These are phyloP conservation scores for Vitis hybrid DNA, from an alignment of 177 flowering plant species.

Conservation along the genomic window DNA sequence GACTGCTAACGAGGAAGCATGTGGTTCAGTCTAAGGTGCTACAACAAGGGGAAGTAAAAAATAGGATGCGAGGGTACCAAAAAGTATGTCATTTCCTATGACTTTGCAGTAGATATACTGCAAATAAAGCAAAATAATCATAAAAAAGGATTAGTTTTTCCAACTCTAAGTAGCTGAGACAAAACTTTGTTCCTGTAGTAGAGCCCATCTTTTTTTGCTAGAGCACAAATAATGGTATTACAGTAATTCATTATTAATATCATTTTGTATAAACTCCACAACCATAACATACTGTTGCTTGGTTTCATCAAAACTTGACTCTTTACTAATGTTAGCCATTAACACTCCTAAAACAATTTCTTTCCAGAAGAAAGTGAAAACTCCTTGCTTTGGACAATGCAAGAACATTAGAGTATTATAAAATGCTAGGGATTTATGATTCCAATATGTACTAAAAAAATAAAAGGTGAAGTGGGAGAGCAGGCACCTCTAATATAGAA, in stretches of 20 bases:
- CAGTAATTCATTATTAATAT: not conserved
- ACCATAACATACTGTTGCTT: too few species aligned
- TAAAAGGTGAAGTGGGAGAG: constrained; percentile 9
- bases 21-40: not conserved
- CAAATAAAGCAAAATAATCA: not conserved
- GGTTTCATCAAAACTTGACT: too few species aligned
- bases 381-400: too few species aligned
- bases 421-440: too few species aligned
- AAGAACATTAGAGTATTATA: too few species aligned
- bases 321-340: too few species aligned
- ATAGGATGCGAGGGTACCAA: not conserved
- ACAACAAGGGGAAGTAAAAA: not conserved
- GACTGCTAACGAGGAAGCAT: not conserved
- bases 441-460: not conserved
- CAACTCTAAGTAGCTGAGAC: not conserved
- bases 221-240: not conserved
- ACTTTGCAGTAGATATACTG: not conserved
- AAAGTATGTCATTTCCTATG: not conserved
- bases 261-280: too few species aligned
- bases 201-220: not conserved
- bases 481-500: constrained; percentile 76
- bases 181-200: not conserved
- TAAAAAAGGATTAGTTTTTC: not conserved
- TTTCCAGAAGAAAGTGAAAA: too few species aligned
- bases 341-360: too few species aligned